Base-by-base conservation (phyloP, 2,329 filamentous ascomycete genomes). In the Rutstroemia sp. region DNA sequence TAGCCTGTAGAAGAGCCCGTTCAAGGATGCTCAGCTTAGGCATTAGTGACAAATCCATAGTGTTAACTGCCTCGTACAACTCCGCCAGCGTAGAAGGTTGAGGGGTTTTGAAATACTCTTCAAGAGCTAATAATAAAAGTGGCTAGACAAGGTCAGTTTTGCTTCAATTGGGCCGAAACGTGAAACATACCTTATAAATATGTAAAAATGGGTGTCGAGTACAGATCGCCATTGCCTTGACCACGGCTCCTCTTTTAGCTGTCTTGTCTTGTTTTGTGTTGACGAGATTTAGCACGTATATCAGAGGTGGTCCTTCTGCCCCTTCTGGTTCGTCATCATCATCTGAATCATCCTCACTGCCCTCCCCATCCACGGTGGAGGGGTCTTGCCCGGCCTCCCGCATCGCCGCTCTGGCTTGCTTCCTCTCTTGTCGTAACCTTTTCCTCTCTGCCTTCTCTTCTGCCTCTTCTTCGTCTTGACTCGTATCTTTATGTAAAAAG, bases 211-310 rank as follows among this genome's bases (percentile, higher is more conserved):
- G 92, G 76, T 99, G 94, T 45, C 94, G 80, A 7, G 94, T 99
- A 76, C 94, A 99, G 64, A 99, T 96, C 30, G 94, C 94, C 94
- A 99, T 99, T 44, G 94, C 90, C 71, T 97, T 97, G 57, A 97
- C 92, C 50, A 96, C 81, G 19, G 94, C 94, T 57, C 94, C 94
- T 79, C 94, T 86, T 73, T 94, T 95, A 48, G 89, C 89, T 19
- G 87, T 87, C 68, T 89, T 92, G 75, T 99, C 94, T 70, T 95
- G 90, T 72, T 97, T 97, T 7, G 92, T 99, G 71, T 99, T 97
- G 65, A 99, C 94, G 68, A 99, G 75, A 71, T 99, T 99, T 63
- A 99, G 77, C 51, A 99, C 94, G 72, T 99, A 97, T 67, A 99
- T 94, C 64, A 99, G 75, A 3, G 94, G 94, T 14, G 94, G 91